phyloP scores from a whole-genome alignment of 164 flowering plant species.

The grape (Vitis vinifera) region DNA sequence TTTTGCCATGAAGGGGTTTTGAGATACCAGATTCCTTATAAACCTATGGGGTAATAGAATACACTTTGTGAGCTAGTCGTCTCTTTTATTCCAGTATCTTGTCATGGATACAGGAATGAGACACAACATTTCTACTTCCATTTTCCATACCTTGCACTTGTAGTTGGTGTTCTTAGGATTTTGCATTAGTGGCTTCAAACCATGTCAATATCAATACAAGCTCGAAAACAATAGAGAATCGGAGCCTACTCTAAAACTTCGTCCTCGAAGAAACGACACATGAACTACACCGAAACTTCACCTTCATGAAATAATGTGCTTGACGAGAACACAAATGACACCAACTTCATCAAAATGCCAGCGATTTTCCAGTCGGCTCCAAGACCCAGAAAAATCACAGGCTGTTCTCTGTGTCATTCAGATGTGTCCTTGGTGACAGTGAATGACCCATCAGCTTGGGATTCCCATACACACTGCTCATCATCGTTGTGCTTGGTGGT shows the following conservation, averaged over 20 bases:
- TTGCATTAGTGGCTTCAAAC: slow-evolving; percentile 34
- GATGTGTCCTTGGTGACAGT: slow-evolving; percentile 40
- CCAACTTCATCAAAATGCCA: too few species aligned
- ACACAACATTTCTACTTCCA: slow-evolving; percentile 37
- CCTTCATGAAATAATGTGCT: too few species aligned
- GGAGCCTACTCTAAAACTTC: too few species aligned
- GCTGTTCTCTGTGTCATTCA: neutral
- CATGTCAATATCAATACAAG: slow-evolving; percentile 45
- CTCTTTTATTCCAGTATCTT: slow-evolving; percentile 85
- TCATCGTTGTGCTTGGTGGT: slow-evolving; percentile 59
- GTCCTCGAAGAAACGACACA: too few species aligned
- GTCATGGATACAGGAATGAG: slow-evolving; percentile 98
- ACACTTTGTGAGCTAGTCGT: slow-evolving; percentile 79
- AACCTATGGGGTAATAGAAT: slow-evolving; percentile 92
- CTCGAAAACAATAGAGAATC: slow-evolving; percentile 22
- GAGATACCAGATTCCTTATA: slow-evolving; percentile 41
- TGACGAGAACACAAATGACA: too few species aligned
- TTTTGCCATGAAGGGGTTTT: slow-evolving; percentile 36
- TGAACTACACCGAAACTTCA: too few species aligned
- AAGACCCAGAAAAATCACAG: too few species aligned
- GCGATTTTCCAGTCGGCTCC: too few species aligned
- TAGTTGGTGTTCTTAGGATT: slow-evolving; percentile 27
- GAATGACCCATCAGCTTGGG: slow-evolving; percentile 57
- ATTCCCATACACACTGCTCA: slow-evolving; percentile 56
- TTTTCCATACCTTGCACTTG: slow-evolving; percentile 34